A percentile compares a stretch with the other conserved stretches of the same genome.
phyloP scores from a whole-genome alignment of 2,329 filamentous ascomycete genomes.

The Sclerotiophoma versabilis region DNA sequence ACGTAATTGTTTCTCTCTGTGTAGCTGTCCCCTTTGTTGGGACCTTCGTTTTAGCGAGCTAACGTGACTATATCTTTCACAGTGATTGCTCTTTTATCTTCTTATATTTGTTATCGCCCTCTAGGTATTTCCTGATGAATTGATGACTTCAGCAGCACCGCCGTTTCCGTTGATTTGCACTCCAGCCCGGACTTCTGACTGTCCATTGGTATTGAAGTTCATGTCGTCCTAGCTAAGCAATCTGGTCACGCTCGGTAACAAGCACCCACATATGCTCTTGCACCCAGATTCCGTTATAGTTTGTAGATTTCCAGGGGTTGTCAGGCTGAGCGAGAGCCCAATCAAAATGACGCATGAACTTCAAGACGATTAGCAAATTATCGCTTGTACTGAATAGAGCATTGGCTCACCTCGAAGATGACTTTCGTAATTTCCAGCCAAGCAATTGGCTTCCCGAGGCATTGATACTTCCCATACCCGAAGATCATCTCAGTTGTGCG shows the following conservation, averaged over 20 bases:
- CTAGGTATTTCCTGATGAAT: too few relatives aligned
- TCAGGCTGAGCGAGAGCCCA: conserved; percentile 31
- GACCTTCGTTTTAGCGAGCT: too few relatives aligned
- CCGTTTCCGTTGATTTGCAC: too few relatives aligned
- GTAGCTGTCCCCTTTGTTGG: too few relatives aligned
- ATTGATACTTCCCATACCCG: conserved; percentile 42
- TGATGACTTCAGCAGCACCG: too few relatives aligned
- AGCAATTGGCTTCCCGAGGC: conserved; percentile 41
- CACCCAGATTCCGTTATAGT: conserved; percentile 30
- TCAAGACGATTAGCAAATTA: not conserved
- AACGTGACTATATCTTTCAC: too few relatives aligned
- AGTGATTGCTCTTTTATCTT: too few relatives aligned
- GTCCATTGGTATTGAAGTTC: too few relatives aligned
- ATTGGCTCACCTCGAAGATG: conserved; percentile 50
- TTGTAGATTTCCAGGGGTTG: conserved; percentile 28
- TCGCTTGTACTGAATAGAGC: not conserved
- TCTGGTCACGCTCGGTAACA: conserved; percentile 20
- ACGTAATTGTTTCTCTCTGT: too few relatives aligned
- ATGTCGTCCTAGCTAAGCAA: too few relatives aligned
- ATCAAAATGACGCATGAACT: conserved; percentile 34
- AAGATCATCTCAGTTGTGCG: conserved; percentile 40
- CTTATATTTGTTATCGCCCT: too few relatives aligned
- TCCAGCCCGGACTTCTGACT: too few relatives aligned
- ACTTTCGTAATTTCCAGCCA: conserved; percentile 46
- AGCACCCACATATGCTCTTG: conserved; percentile 33